phyloP scores from a whole-genome alignment of 768 basidiomycete species.

The Cystofilobasidium bisporidii region DNA sequence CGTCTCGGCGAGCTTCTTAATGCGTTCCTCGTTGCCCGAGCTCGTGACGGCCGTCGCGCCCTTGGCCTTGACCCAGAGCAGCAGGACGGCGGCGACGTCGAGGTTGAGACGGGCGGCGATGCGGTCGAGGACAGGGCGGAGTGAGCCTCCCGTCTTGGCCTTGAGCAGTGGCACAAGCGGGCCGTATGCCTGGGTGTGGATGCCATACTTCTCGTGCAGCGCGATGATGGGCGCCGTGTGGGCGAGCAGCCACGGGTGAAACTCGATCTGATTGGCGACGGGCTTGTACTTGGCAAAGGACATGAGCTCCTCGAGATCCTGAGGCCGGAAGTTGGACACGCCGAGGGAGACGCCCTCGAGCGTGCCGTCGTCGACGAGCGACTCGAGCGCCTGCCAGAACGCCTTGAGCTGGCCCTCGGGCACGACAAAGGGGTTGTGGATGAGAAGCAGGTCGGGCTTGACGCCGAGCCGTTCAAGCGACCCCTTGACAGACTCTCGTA shows the following conservation, averaged over 20 bases:
- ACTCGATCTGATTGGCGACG: slow-evolving; percentile 40
- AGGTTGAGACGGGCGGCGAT: slow-evolving; percentile 35
- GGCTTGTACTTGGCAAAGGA: slow-evolving; percentile 37
- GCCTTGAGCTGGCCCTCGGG: slow-evolving; percentile 28
- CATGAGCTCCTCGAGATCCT: slow-evolving; percentile 37
- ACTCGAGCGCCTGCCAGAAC: slow-evolving; percentile 22
- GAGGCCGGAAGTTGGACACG: slow-evolving; percentile 39
- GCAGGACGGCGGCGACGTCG: slow-evolving; percentile 32
- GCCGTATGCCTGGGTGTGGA: slow-evolving; percentile 34
- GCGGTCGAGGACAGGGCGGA: slow-evolving; percentile 33
- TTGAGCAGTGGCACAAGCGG: slow-evolving; percentile 35
- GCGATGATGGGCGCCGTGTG: slow-evolving; percentile 33
- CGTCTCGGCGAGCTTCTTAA: slow-evolving; percentile 32
- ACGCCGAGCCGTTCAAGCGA: slow-evolving; percentile 31
- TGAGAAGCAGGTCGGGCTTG: slow-evolving; percentile 67
- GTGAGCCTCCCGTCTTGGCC: slow-evolving; percentile 29
- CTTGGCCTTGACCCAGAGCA: slow-evolving; percentile 36
- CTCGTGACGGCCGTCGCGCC: slow-evolving; percentile 35
- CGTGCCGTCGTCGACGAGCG: slow-evolving; percentile 32
- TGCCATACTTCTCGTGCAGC: slow-evolving; percentile 35
- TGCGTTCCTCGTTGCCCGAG: slow-evolving; percentile 30
- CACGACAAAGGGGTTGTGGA: slow-evolving; percentile 57
- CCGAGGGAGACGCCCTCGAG: slow-evolving; percentile 35
- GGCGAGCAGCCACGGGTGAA: slow-evolving; percentile 40
- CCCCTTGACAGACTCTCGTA: slow-evolving; percentile 31